A percentile compares a stretch with the other conserved stretches of the same genome.
phyloP scores from a whole-genome alignment of 2,329 filamentous ascomycete genomes.

The Fusarium anguioides region DNA sequence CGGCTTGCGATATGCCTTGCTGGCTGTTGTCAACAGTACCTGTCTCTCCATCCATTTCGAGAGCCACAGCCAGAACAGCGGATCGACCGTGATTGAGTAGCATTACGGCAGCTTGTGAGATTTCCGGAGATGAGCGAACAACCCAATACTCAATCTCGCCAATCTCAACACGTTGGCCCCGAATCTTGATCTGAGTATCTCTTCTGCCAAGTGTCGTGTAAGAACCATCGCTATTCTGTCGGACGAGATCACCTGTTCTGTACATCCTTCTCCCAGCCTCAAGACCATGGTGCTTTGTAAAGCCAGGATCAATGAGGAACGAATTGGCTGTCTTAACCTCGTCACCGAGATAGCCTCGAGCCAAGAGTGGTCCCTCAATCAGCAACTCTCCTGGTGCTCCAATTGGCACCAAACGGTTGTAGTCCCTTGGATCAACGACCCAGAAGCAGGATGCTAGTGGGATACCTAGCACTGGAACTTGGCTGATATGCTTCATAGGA shows the following conservation, averaged over 20 bases:
- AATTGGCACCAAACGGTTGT: not conserved
- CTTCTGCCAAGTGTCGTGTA: not conserved
- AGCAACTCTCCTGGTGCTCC: not conserved
- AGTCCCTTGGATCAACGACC: not conserved
- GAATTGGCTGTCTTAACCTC: not conserved
- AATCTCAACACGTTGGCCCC: not conserved
- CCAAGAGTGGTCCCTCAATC: not conserved
- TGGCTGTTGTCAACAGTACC: not conserved
- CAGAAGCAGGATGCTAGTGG: not conserved
- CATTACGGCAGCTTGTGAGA: not conserved
- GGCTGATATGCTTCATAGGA: not conserved
- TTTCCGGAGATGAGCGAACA: not conserved
- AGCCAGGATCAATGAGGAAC: not conserved
- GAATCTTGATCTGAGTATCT: conserved; percentile 2
- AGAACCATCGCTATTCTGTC: not conserved
- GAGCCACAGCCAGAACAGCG: not conserved
- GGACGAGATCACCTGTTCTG: conserved; percentile 1
- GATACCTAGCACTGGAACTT: not conserved
- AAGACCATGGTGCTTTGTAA: conserved; percentile 1
- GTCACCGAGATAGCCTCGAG: not conserved
- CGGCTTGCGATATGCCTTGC: not conserved
- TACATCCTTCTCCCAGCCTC: conserved; percentile 2
- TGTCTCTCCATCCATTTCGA: not conserved
- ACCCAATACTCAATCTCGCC: conserved; percentile 12
- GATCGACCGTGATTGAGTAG: not conserved